Percentiles rank a stretch among this genome's conserved stretches.
Conservation (phyloP, 208 protist genomes). For the Acanthamoeba royreba region DNA sequence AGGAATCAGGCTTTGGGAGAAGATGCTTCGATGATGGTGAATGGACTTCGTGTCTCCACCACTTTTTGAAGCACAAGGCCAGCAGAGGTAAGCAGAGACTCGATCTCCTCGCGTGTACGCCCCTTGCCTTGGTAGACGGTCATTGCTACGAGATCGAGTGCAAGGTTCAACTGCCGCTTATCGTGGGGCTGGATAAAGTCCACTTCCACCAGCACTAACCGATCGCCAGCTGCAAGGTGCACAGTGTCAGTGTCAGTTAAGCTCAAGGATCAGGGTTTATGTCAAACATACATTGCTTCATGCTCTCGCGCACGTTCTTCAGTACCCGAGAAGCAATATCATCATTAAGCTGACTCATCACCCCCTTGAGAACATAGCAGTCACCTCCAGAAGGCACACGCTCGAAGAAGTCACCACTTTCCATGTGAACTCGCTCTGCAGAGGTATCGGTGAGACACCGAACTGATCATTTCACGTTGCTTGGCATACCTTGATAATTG, state of each 20-base stretch:
- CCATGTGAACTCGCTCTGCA: not conserved
- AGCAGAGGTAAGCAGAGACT: not conserved
- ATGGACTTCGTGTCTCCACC: not conserved
- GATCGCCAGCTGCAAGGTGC: not conserved
- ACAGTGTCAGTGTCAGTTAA: too few relatives aligned
- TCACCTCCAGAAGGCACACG: not conserved
- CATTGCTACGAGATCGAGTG: not conserved
- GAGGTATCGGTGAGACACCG: too few relatives aligned
- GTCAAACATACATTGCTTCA: not conserved
- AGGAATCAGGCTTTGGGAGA: too few relatives aligned
- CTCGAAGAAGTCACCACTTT: not conserved
- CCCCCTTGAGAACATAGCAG: constrained; percentile 11
- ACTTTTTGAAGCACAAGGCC: not conserved
- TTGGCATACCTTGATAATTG: not conserved
- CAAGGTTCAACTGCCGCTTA: not conserved
- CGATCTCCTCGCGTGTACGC: not conserved
- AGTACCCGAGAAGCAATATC: not conserved
- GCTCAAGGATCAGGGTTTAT: too few relatives aligned
- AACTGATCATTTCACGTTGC: too few relatives aligned
- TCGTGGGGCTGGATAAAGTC: constrained; percentile 23
- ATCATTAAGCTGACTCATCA: not conserved
- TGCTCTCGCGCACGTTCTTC: not conserved
- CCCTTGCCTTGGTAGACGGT: not conserved
- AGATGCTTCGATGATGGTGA: constrained; percentile 41
- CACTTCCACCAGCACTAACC: not conserved